These are phyloP conservation scores for Hygrocybe punicea DNA, from an alignment of 768 basidiomycete species.

Conservation along the genomic window DNA sequence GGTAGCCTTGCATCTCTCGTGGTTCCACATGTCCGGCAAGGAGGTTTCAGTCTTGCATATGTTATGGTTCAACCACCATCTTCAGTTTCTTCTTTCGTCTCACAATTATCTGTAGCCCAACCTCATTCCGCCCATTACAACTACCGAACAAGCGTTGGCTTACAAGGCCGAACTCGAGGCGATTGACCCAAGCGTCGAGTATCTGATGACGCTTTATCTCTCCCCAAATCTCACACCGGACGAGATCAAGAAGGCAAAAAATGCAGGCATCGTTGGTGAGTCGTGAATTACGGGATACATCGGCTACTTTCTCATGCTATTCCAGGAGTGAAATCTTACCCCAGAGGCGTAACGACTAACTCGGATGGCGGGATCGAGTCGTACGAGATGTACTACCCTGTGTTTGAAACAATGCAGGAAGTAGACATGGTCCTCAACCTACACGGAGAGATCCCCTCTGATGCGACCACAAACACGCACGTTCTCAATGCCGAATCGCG, in stretches of 20 bases:
- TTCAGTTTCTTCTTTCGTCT: conserved; percentile 3
- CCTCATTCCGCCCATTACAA: conserved; percentile 82
- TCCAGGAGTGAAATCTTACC: conserved; percentile 92
- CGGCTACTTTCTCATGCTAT: conserved; percentile 29
- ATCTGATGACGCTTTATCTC: conserved; percentile 96
- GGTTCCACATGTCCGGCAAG: conserved; percentile 82
- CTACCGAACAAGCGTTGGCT: conserved; percentile 70
- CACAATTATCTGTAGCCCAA: conserved; percentile 67
- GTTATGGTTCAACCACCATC: conserved; percentile 71
- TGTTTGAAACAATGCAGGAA: conserved; percentile 92
- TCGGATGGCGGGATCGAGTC: conserved; percentile 95
- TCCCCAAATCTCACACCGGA: conserved; percentile 85
- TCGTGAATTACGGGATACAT: conserved; percentile 21
- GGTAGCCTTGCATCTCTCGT: conserved; percentile 79
- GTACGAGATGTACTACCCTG: conserved; percentile 87
- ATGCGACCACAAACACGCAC: conserved; percentile 70
- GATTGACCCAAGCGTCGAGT: conserved; percentile 76
- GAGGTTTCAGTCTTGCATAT: conserved; percentile 89
- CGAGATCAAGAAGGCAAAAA: conserved; percentile 84
- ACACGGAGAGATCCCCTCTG: conserved; percentile 96
- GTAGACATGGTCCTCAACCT: conserved; percentile 93
- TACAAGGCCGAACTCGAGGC: conserved; percentile 74
- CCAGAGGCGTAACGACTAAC: conserved; percentile 95
- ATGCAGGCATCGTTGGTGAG: conserved; percentile 71
- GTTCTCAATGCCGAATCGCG: conserved; percentile 88